A percentile compares a stretch with the other conserved stretches of the same genome.
Conservation (phyloP, 768 basidiomycete genomes). For the Auriscalpium microsporum region DNA sequence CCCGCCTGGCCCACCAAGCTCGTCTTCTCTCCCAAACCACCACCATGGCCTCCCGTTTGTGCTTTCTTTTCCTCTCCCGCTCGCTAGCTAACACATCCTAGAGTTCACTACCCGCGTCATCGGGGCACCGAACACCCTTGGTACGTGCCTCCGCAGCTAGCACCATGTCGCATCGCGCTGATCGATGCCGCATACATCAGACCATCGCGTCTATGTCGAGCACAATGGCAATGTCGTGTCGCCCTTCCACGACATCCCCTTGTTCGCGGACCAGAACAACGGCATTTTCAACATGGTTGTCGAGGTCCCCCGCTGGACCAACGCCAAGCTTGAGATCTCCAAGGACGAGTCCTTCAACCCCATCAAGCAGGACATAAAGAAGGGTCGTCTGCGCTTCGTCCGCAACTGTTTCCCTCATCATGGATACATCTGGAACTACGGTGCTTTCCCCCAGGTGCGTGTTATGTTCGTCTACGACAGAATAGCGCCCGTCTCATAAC, state of each 20-base stretch:
- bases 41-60: slow-evolving; percentile 49
- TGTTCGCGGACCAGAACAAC: slow-evolving; percentile 92
- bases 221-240: slow-evolving; percentile 79
- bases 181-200: slow-evolving; percentile 34
- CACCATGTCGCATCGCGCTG: slow-evolving; percentile 16
- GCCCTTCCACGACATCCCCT: slow-evolving; percentile 93
- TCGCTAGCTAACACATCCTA: slow-evolving; percentile 20
- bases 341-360: slow-evolving; percentile 99
- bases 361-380: slow-evolving; percentile 99
- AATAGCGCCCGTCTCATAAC: background rate
- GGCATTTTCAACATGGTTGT: slow-evolving; percentile 99
- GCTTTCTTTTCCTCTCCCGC: slow-evolving; percentile 9
- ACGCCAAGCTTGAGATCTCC: slow-evolving; percentile 99
- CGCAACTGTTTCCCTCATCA: slow-evolving; percentile 99
- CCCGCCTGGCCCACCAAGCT: slow-evolving; percentile 57
- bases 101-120: slow-evolving; percentile 71
- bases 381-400: slow-evolving; percentile 91
- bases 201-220: slow-evolving; percentile 93
- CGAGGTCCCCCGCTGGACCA: slow-evolving; percentile 98
- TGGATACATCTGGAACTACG: slow-evolving; percentile 99
- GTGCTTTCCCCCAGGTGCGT: slow-evolving; percentile 92
- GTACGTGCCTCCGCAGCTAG: slow-evolving; percentile 34
- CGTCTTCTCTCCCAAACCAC: slow-evolving; percentile 43
- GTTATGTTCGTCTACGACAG: background rate
- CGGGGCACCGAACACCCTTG: slow-evolving; percentile 89